Base-by-base conservation (phyloP, 1,139 yeast species). In the Suzukiozyma palmioleophila region DNA sequence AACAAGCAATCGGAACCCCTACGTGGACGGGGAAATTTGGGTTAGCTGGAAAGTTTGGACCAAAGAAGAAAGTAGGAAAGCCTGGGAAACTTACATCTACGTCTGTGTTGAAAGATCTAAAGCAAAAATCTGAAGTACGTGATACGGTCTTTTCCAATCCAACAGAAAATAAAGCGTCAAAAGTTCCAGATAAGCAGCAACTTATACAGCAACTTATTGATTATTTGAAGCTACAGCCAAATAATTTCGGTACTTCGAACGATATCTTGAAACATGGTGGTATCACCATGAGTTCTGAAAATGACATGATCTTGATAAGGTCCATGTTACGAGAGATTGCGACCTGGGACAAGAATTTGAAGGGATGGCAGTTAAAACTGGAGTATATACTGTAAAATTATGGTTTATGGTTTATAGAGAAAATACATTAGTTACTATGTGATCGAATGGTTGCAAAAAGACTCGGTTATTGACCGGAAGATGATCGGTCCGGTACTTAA, bases 1-100 rank as follows among this genome's bases (percentile, higher is more conserved):
- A 70, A 44, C 79, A 79, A 18, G 77, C 75, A 26, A 69, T 89
- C 24, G 96, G 96, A 3, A 81, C 85, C 0, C 97, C 97, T 0
- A 92, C 98, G 0, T 92, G 97, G 95, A 92, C 98, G 0, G 98
- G 98, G 0, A 77, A 77, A 49, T 88, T 84, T 66, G 98, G 98
- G 0, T 60, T 68, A 16, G 96, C 96, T 0, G 96, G 96, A 2
- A 42, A 72, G 59, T 59, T 62, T 58, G 51, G 70, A 32, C 51
- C 53, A 3, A 62, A 56, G 38, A 48, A 43, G 39, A 43, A 44
- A 26, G 25, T 27, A n/a, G 36, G 14, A 26, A 26, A 25, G 15
- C 51, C 47, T 36, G 50, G 22, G n/a, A 43, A 28, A 25, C 39
- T 31, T 32, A 51, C 68, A 1, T 53, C 70, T 2, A 42, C 58